These are phyloP conservation scores for Artomyces pyxidatus DNA, from an alignment of 768 basidiomycete species.

Conservation along the genomic window DNA sequence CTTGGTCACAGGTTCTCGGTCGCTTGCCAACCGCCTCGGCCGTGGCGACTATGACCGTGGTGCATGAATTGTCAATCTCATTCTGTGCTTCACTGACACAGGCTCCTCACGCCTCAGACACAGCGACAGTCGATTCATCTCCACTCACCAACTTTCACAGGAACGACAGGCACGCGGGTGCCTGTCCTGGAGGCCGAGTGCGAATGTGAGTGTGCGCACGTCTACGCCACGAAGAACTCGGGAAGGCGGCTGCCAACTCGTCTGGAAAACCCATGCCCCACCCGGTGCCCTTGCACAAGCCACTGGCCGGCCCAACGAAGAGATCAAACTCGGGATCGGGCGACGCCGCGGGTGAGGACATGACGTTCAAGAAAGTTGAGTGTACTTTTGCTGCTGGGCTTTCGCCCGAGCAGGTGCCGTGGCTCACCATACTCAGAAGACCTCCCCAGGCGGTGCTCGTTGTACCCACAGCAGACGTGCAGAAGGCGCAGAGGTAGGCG, in stretches of 20 bases:
- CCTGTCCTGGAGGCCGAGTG: neutral
- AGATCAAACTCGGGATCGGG: too few species aligned
- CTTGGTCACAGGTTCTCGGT: slow-evolving; percentile 42
- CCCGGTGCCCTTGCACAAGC: too few species aligned
- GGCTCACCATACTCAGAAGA: too few species aligned
- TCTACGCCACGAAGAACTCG: neutral
- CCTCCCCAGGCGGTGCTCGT: too few species aligned
- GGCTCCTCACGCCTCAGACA: slow-evolving; percentile 39
- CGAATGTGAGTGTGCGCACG: neutral
- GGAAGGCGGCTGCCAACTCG: neutral
- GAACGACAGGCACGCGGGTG: too few species aligned
- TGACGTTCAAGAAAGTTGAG: too few species aligned
- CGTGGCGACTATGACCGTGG: slow-evolving; percentile 83
- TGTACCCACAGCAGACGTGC: too few species aligned
- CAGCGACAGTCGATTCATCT: slow-evolving; percentile 39
- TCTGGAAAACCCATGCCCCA: neutral
- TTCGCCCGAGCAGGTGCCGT: neutral
- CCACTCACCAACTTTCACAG: slow-evolving; percentile 39
- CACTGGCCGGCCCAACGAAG: too few species aligned
- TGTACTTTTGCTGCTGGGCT: too few species aligned
- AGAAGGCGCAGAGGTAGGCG: too few species aligned
- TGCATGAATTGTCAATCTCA: slow-evolving; percentile 21
- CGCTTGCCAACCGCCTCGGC: slow-evolving; percentile 59
- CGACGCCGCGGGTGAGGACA: too few species aligned
- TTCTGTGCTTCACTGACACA: neutral